A percentile compares a stretch with the other conserved stretches of the same genome.
Conservation (phyloP, 345 rosid genomes). For the Salix purpurea region DNA sequence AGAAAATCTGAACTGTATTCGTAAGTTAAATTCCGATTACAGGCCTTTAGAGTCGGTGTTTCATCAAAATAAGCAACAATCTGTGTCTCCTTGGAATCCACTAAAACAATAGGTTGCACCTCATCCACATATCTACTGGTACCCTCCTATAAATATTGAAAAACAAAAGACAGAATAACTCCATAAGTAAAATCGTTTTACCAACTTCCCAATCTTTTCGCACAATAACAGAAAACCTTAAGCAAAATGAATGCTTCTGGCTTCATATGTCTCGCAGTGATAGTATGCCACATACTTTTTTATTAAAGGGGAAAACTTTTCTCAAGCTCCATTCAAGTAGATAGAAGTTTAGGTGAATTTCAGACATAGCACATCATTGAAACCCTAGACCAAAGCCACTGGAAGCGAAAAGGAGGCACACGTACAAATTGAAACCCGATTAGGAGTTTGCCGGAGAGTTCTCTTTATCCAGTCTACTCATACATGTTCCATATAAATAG, state of each 20-base stretch:
- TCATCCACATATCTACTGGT: constrained; percentile 18
- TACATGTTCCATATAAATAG: not conserved
- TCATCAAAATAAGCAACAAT: constrained; percentile 64
- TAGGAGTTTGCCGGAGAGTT: not conserved
- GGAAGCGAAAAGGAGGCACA: not conserved
- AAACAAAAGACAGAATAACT: not conserved
- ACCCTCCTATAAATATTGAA: constrained; percentile 28
- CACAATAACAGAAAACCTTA: not conserved
- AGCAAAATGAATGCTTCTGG: not conserved
- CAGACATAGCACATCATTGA: not conserved
- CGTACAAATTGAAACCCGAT: not conserved
- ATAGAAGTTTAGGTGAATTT: not conserved
- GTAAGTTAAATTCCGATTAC: constrained; percentile 37
- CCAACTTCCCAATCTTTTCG: not conserved
- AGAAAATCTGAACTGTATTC: constrained; percentile 59
- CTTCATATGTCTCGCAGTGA: not conserved
- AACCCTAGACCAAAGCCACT: not conserved
- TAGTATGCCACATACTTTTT: not conserved
- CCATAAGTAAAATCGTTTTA: not conserved
- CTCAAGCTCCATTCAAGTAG: not conserved
- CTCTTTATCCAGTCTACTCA: not conserved
- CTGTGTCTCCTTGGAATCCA: constrained; percentile 40
- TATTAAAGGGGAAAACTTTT: not conserved
- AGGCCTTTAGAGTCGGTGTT: constrained; percentile 36
- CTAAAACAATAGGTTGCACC: constrained; percentile 39